These are phyloP conservation scores for Echinosophora koreensis DNA, from an alignment of 306 rosid genomes.

Conservation along the genomic window DNA sequence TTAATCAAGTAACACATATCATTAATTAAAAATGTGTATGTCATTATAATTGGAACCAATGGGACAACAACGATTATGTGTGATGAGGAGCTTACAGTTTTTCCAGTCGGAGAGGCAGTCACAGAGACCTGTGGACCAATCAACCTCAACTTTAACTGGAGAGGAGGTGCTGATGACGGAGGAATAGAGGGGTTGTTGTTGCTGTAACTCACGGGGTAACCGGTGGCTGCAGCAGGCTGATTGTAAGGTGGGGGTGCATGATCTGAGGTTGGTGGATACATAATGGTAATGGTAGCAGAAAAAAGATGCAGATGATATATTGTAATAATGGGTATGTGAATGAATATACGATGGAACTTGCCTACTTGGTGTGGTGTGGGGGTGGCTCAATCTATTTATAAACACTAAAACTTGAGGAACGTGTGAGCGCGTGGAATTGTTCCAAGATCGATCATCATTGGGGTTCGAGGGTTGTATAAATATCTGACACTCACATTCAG, in stretches of 20 bases:
- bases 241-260: not conserved
- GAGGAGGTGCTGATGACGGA: not conserved
- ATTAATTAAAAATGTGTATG: too few relatives aligned
- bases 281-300: not conserved
- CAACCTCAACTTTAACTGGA: not conserved
- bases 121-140: conserved; percentile 67
- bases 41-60: too few relatives aligned
- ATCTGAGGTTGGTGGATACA: not conserved
- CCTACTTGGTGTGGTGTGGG: not conserved
- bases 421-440: not conserved
- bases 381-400: not conserved
- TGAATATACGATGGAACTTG: not conserved
- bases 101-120: conserved; percentile 58
- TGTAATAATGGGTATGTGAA: too few relatives aligned
- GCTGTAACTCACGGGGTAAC: not conserved
- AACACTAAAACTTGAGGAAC: not conserved
- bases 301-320: not conserved
- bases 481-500: conserved; percentile 87
- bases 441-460: too few relatives aligned
- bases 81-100: conserved; percentile 43
- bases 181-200: not conserved
- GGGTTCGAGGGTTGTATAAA: too few relatives aligned
- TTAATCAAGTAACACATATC: too few relatives aligned
- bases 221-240: not conserved
- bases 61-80: too few relatives aligned